Evolutionary conservation across 2,329 filamentous ascomycete species (phyloP).

Genomic region (Triangularia verruculosa): DNA sequence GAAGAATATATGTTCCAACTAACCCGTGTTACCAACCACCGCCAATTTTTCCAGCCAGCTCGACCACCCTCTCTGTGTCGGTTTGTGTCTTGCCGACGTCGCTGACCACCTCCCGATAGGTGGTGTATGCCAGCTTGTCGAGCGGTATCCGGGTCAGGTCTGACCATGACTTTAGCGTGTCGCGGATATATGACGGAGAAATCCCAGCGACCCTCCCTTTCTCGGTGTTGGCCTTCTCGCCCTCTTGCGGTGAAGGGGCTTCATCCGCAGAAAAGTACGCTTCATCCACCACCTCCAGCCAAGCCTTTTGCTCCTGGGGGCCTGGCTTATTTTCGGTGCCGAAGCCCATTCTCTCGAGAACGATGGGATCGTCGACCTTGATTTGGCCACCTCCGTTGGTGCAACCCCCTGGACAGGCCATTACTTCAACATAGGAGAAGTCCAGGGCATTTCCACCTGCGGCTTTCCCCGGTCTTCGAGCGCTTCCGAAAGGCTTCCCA

Average conservation of each 20-base stretch:
- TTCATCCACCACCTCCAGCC: slow-evolving; percentile 79
- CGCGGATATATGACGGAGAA: slow-evolving; percentile 62
- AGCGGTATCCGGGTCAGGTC: slow-evolving; percentile 65
- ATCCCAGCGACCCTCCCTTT: slow-evolving; percentile 58
- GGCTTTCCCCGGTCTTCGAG: slow-evolving; percentile 51
- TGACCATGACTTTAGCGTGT: slow-evolving; percentile 74
- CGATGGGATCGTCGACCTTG: slow-evolving; percentile 75
- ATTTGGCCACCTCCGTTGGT: slow-evolving; percentile 97
- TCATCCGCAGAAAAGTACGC: slow-evolving; percentile 81
- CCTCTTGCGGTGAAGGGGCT: slow-evolving; percentile 34
- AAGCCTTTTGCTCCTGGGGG: slow-evolving; percentile 79
- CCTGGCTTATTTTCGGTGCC: slow-evolving; percentile 53
- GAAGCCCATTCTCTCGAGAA: slow-evolving; percentile 48
- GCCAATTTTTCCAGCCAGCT: slow-evolving; percentile 84
- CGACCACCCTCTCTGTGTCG: slow-evolving; percentile 78
- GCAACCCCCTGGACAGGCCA: slow-evolving; percentile 98
- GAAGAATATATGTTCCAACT: slow-evolving; percentile 26
- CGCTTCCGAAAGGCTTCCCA: slow-evolving; percentile 58
- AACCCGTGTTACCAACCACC: slow-evolving; percentile 79
- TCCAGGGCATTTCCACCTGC: slow-evolving; percentile 50
- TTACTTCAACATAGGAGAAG: slow-evolving; percentile 94
- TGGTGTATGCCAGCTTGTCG: slow-evolving; percentile 76
- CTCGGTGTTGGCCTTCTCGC: slow-evolving; percentile 25
- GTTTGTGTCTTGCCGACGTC: slow-evolving; percentile 79
- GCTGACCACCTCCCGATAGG: slow-evolving; percentile 87